A percentile compares a stretch with the other conserved stretches of the same genome.
Conservation (phyloP, 768 basidiomycete species). For the Tulasnella sp. region DNA sequence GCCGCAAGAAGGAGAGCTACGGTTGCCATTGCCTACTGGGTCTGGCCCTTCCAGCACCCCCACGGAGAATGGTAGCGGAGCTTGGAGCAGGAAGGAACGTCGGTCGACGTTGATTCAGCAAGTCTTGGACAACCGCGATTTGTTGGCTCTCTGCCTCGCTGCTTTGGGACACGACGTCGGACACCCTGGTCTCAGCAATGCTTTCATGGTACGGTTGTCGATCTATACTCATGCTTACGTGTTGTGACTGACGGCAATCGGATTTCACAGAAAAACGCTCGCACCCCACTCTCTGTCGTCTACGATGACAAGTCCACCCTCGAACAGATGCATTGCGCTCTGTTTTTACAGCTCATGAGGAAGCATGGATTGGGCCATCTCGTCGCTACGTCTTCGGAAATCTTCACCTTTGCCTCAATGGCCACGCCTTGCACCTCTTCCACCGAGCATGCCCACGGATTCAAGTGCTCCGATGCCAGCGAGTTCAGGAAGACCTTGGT, state of each 20-base stretch:
- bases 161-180: slow-evolving; percentile 98
- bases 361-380: slow-evolving; percentile 65
- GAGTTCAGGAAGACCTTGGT: slow-evolving; percentile 70
- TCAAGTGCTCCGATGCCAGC: slow-evolving; percentile 23
- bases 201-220: slow-evolving; percentile 69
- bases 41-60: slow-evolving; percentile 31
- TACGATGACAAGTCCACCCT: slow-evolving; percentile 87
- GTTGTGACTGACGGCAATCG: neutral
- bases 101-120: slow-evolving; percentile 29
- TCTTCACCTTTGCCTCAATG: slow-evolving; percentile 22
- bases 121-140: slow-evolving; percentile 54
- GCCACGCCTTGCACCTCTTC: slow-evolving; percentile 12
- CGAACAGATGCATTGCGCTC: slow-evolving; percentile 85
- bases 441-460: slow-evolving; percentile 14
- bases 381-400: slow-evolving; percentile 26
- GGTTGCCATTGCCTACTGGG: neutral
- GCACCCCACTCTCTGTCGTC: slow-evolving; percentile 78
- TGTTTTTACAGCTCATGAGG: slow-evolving; percentile 75
- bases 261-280: slow-evolving; percentile 76
- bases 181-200: slow-evolving; percentile 90
- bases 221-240: neutral
- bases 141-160: slow-evolving; percentile 81
- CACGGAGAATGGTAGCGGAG: slow-evolving; percentile 36
- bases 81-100: slow-evolving; percentile 32
- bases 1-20: neutral